Conservation (phyloP, 202 grass and related monocot genomes). For the Panicum hallii region DNA sequence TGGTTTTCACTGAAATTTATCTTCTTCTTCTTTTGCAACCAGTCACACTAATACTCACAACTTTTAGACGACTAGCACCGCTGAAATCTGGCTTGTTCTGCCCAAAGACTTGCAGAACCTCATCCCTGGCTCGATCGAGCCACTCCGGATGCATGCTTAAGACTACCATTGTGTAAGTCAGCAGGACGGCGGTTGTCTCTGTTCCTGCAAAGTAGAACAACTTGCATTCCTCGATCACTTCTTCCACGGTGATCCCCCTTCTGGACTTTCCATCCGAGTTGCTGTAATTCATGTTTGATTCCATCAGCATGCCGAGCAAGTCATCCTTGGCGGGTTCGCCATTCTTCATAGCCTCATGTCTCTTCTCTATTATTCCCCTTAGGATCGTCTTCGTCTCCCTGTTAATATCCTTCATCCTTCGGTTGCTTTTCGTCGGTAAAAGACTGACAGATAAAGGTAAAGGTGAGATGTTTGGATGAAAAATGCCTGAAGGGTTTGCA, state of each 20-base stretch:
- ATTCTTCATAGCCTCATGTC: constrained; percentile 40
- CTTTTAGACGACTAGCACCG: constrained; percentile 59
- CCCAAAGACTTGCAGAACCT: constrained; percentile 68
- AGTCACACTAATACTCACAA: constrained; percentile 37
- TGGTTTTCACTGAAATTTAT: neutral
- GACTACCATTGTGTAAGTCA: constrained; percentile 67
- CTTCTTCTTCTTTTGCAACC: no score
- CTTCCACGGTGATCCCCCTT: constrained; percentile 52
- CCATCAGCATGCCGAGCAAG: constrained; percentile 68
- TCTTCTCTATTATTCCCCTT: constrained; percentile 66
- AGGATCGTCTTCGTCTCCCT: constrained; percentile 54
- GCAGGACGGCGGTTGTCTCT: constrained; percentile 62
- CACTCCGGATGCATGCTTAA: constrained; percentile 82
- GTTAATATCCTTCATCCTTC: constrained; percentile 58
- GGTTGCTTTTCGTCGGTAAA: constrained; percentile 69
- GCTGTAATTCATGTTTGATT: constrained; percentile 63
- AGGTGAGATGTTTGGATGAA: neutral
- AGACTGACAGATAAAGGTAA: constrained; percentile 39
- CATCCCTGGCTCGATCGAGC: constrained; percentile 67
- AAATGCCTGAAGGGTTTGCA: neutral
- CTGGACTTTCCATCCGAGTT: constrained; percentile 38
- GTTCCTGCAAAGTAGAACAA: constrained; percentile 84
- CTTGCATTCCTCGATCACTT: constrained; percentile 78
- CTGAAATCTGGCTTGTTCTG: constrained; percentile 55
- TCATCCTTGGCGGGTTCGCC: constrained; percentile 48